These are phyloP conservation scores for Ceratocystis cubensis DNA, from an alignment of 2,329 filamentous ascomycete genomes.

Conservation along the genomic window DNA sequence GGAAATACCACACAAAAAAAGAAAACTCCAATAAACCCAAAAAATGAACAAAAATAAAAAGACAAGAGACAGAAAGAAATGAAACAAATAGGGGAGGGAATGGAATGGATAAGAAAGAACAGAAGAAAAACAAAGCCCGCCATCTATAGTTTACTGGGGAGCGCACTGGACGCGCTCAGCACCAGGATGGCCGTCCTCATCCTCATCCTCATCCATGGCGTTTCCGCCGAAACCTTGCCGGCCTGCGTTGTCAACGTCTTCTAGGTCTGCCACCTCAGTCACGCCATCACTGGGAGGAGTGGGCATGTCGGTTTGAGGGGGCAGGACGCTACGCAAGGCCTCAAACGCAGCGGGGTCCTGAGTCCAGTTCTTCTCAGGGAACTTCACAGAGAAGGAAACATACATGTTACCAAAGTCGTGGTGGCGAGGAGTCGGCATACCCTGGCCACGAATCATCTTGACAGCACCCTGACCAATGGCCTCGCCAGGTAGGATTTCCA, in stretches of 20 bases:
- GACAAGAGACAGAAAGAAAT: background rate
- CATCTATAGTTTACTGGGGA: slow-evolving; percentile 52
- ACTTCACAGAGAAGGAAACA: slow-evolving; percentile 95
- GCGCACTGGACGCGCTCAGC: slow-evolving; percentile 77
- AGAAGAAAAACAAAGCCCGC: slow-evolving; percentile 7
- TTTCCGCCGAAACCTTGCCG: slow-evolving; percentile 53
- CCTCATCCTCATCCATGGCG: slow-evolving; percentile 55
- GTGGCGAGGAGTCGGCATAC: slow-evolving; percentile 92
- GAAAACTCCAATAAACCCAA: slow-evolving; percentile 10
- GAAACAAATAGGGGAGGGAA: background rate
- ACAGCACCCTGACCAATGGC: slow-evolving; percentile 86
- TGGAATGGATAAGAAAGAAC: background rate
- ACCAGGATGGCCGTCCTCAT: slow-evolving; percentile 61
- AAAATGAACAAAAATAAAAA: slow-evolving; percentile 6
- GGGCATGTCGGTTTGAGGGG: slow-evolving; percentile 49
- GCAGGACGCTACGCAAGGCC: slow-evolving; percentile 73
- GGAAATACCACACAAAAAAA: slow-evolving; percentile 7
- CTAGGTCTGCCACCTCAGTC: slow-evolving; percentile 78
- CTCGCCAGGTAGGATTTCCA: slow-evolving; percentile 87
- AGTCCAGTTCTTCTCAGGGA: slow-evolving; percentile 68
- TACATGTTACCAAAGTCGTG: slow-evolving; percentile 94
- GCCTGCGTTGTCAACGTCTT: slow-evolving; percentile 63
- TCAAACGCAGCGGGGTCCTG: slow-evolving; percentile 58
- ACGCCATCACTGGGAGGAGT: slow-evolving; percentile 71
- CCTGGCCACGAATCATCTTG: slow-evolving; percentile 90